Evolutionary conservation across 108 stramenopile species (phyloP).

Genomic region (Poteriospumella lacustris): DNA sequence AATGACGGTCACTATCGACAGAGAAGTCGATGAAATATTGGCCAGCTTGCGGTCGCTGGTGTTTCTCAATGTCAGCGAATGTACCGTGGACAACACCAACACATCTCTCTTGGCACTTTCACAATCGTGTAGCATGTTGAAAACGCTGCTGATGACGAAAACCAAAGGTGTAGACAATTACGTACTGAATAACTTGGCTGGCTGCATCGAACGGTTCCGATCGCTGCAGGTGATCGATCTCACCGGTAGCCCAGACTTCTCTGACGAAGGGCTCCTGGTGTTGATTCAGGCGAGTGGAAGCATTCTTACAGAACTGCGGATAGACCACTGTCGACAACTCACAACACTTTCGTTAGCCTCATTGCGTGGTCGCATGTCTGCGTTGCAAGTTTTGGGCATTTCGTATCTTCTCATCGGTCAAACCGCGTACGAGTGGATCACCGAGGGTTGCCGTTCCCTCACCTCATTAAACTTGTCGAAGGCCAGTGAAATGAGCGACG

Average conservation of each 20-base stretch:
- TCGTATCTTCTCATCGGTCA: background rate
- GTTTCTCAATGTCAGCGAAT: no score
- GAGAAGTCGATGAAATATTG: no score
- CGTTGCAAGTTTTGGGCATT: background rate
- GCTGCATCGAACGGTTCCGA: constrained; percentile 2
- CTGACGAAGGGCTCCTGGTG: constrained; percentile 16
- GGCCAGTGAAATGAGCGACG: background rate
- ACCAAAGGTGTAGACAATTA: background rate
- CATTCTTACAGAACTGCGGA: background rate
- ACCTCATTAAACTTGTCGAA: background rate
- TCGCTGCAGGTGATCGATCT: background rate
- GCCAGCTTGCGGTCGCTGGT: no score
- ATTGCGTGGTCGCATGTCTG: background rate
- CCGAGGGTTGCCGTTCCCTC: background rate
- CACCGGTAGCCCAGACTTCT: background rate
- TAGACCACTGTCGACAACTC: background rate
- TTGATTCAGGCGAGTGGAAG: background rate
- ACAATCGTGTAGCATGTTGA: background rate
- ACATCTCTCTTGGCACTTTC: no score
- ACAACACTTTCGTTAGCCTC: constrained; percentile 8
- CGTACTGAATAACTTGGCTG: background rate
- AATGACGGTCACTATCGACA: no score
- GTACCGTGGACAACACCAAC: no score
- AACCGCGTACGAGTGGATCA: background rate
- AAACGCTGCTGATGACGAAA: background rate